These are phyloP conservation scores for Silene coronaria DNA, from an alignment of 179 eudicot genomes.

Conservation along the genomic window DNA sequence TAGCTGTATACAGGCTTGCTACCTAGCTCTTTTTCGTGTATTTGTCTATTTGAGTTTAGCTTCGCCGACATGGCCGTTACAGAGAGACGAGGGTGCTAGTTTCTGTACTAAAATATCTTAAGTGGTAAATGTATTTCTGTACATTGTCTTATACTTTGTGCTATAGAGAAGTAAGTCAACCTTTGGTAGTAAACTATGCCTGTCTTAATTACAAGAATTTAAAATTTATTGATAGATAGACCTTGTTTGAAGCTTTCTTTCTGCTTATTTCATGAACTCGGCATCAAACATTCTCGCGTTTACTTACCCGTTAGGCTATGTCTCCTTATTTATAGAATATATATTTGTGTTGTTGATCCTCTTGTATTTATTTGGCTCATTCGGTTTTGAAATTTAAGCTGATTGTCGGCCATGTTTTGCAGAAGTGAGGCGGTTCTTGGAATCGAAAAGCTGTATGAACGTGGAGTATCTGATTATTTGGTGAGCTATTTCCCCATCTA, in stretches of 20 bases:
- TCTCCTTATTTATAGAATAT: neutral
- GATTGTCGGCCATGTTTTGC: slow-evolving; percentile 19
- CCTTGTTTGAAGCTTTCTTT: neutral
- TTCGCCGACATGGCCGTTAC: neutral
- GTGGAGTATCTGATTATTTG: slow-evolving; percentile 77
- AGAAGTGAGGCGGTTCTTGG: slow-evolving; percentile 53
- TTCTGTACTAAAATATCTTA: neutral
- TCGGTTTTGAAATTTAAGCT: neutral
- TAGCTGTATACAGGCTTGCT: neutral
- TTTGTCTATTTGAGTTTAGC: neutral
- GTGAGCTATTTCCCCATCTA: slow-evolving; percentile 33
- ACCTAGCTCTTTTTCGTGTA: neutral
- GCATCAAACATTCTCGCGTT: neutral
- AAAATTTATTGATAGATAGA: too few species aligned
- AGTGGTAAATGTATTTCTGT: neutral
- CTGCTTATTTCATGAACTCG: neutral
- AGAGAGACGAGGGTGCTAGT: neutral
- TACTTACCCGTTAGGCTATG: neutral
- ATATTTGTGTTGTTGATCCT: neutral
- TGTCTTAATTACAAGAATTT: neutral
- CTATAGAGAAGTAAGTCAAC: neutral
- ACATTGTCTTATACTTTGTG: neutral
- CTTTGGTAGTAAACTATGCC: neutral
- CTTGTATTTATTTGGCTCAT: neutral
- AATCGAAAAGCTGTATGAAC: slow-evolving; percentile 72